Conservation (phyloP, 345 rosid genomes). For the Euphorbia lathyris region DNA sequence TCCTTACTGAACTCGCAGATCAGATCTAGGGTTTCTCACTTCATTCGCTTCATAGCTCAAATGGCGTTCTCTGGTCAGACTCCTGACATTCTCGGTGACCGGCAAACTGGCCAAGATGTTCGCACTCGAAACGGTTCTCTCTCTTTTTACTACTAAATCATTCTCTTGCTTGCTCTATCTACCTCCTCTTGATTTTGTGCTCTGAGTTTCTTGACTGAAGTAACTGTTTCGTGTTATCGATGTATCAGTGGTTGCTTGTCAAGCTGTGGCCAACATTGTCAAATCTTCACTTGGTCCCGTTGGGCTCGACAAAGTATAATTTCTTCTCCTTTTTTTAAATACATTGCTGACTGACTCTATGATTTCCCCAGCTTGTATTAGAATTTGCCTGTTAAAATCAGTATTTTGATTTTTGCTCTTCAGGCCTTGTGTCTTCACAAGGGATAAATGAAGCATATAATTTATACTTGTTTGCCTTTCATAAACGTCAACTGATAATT, state of each 20-base stretch:
- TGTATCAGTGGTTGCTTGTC: constrained; percentile 74
- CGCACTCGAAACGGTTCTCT: constrained; percentile 85
- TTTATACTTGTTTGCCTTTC: neutral
- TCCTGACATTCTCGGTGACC: constrained; percentile 86
- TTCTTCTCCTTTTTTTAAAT: neutral
- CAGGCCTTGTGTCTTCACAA: neutral
- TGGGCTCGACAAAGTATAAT: constrained; percentile 87
- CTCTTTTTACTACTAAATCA: neutral
- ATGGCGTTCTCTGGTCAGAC: constrained; percentile 66
- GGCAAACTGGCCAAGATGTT: constrained; percentile 92
- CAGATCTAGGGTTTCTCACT: constrained; percentile 27
- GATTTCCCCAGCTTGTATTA: neutral
- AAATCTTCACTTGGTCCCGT: constrained; percentile 96
- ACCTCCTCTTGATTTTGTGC: neutral
- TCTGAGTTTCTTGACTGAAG: neutral
- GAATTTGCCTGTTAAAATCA: neutral
- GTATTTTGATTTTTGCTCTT: neutral
- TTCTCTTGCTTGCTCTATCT: neutral
- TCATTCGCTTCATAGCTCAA: constrained; percentile 1
- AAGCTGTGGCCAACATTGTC: constrained; percentile 92
- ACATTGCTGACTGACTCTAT: neutral
- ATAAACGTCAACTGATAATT: neutral
- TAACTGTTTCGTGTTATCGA: neutral
- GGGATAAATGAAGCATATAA: neutral
- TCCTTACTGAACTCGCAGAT: neutral